Conservation (phyloP, 768 basidiomycete genomes). For the Pleurotus pulmonarius region DNA sequence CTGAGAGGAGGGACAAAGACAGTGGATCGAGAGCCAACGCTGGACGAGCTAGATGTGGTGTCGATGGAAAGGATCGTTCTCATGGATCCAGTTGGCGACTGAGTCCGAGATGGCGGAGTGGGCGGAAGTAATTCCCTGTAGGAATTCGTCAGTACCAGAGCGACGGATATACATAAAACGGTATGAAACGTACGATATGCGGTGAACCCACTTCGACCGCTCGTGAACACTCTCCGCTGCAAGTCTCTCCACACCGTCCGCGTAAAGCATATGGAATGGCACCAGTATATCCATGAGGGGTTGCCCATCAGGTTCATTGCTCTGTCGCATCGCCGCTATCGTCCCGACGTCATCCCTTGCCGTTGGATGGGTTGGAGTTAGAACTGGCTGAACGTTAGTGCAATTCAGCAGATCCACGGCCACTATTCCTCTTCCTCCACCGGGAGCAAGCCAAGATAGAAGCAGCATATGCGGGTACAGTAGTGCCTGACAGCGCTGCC, state of each 20-base stretch:
- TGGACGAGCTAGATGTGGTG: constrained; percentile 35
- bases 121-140: constrained; percentile 77
- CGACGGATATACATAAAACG: not conserved
- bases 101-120: constrained; percentile 46
- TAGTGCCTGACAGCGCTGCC: constrained; percentile 80
- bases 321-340: constrained; percentile 69
- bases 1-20: constrained; percentile 77
- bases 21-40: constrained; percentile 64
- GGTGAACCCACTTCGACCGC: constrained; percentile 87
- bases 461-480: constrained; percentile 82
- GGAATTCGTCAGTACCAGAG: constrained; percentile 1
- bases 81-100: constrained; percentile 51
- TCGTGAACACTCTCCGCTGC: constrained; percentile 87
- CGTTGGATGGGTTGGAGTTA: constrained; percentile 75
- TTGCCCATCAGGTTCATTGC: constrained; percentile 38
- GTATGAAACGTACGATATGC: constrained; percentile 66
- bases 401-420: constrained; percentile 86
- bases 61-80: constrained; percentile 63
- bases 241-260: constrained; percentile 84
- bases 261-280: constrained; percentile 88
- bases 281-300: constrained; percentile 71
- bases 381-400: constrained; percentile 78
- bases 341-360: constrained; percentile 87
- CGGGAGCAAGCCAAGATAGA: constrained; percentile 83
- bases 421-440: constrained; percentile 80